A percentile compares a stretch with the other conserved stretches of the same genome.
These are phyloP conservation scores for Amyloporia xantha DNA, from an alignment of 768 basidiomycete species.

Conservation along the genomic window DNA sequence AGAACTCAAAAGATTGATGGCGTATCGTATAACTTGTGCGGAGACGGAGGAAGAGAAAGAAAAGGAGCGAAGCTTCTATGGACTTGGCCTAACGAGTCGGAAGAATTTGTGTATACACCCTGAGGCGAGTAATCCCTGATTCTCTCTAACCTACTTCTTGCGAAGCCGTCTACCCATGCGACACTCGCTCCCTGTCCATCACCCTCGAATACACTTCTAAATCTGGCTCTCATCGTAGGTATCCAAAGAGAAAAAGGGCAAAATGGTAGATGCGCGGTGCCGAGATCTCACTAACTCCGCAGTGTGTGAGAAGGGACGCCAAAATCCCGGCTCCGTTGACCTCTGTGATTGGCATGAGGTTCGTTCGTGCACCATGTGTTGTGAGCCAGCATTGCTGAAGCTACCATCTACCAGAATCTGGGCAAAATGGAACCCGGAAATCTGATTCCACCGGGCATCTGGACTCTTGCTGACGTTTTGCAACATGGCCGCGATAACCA, in stretches of 20 bases:
- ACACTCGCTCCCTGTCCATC: too few relatives aligned
- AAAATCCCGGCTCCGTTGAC: slow-evolving; percentile 84
- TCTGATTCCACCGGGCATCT: slow-evolving; percentile 80
- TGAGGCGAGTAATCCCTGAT: slow-evolving; percentile 57
- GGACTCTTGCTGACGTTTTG: slow-evolving; percentile 90
- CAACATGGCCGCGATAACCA: slow-evolving; percentile 81
- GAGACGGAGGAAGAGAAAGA: slow-evolving; percentile 68
- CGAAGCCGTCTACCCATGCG: too few relatives aligned
- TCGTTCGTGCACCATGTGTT: slow-evolving; percentile 4
- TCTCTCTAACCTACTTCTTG: neutral
- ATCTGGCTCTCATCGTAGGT: slow-evolving; percentile 45
- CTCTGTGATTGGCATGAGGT: slow-evolving; percentile 97
- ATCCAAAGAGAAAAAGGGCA: slow-evolving; percentile 97
- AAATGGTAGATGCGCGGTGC: slow-evolving; percentile 94
- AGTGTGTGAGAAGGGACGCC: slow-evolving; percentile 75
- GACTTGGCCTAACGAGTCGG: slow-evolving; percentile 88
- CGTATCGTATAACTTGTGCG: slow-evolving; percentile 69
- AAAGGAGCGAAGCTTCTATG: slow-evolving; percentile 79
- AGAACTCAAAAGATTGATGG: slow-evolving; percentile 90
- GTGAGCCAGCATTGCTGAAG: neutral
- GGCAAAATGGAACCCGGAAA: slow-evolving; percentile 76
- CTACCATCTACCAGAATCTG: slow-evolving; percentile 52
- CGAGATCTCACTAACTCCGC: slow-evolving; percentile 87
- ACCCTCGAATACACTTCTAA: slow-evolving; percentile 4
- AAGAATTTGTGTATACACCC: slow-evolving; percentile 97